phyloP scores from a whole-genome alignment of 768 basidiomycete species.

The Coprinellus micaceus region DNA sequence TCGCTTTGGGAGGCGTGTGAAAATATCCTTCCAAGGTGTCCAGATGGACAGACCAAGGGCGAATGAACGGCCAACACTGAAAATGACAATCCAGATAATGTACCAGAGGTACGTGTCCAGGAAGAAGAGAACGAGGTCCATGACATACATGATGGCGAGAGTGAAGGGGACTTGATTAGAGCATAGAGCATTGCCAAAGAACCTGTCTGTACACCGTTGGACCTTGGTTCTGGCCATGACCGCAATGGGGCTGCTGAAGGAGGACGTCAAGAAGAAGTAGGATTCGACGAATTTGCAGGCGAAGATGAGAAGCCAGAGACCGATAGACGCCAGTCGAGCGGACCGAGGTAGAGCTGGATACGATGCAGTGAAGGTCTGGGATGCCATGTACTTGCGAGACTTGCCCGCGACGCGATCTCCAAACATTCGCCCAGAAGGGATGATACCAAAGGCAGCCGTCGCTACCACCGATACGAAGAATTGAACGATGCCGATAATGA shows the following conservation, averaged over 20 bases:
- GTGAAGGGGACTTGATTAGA: constrained; percentile 92
- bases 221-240: constrained; percentile 97
- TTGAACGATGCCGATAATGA: constrained; percentile 91
- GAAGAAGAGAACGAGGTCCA: constrained; percentile 98
- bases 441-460: constrained; percentile 78
- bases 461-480: constrained; percentile 87
- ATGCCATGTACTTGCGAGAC: constrained; percentile 96
- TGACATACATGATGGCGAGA: constrained; percentile 96
- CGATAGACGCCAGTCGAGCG: constrained; percentile 79
- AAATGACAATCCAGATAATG: constrained; percentile 97
- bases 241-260: constrained; percentile 93
- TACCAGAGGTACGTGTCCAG: constrained; percentile 99
- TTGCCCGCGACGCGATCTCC: constrained; percentile 97
- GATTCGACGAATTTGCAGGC: constrained; percentile 96
- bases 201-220: constrained; percentile 81
- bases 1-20: constrained; percentile 91
- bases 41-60: constrained; percentile 92
- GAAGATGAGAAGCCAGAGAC: constrained; percentile 90
- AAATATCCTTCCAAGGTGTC: constrained; percentile 99
- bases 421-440: constrained; percentile 97
- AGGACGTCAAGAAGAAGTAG: constrained; percentile 96
- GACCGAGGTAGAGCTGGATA: constrained; percentile 75
- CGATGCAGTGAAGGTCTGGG: constrained; percentile 97
- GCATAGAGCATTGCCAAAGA: constrained; percentile 80
- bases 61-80: constrained; percentile 88